Evolutionary conservation across 768 basidiomycete genomes (phyloP), one percentile per base, ranked within the genome.

Genomic region (Kwoniella europaea): DNA sequence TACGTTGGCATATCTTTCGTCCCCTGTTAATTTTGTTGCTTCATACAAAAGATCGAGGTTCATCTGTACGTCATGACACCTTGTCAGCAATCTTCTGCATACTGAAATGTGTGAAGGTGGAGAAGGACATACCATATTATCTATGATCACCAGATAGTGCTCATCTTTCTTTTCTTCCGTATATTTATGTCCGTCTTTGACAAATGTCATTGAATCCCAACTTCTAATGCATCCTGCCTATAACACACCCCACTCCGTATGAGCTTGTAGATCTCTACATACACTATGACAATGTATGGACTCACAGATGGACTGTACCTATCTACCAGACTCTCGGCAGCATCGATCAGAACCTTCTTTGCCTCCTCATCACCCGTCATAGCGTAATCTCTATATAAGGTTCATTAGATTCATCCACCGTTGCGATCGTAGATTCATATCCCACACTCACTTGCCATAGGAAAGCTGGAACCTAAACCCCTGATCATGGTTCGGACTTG

Each of bases 131-230:
- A 79, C 78, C 79, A 80, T 80, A 50, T 79, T 80, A 63, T 80
- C 79, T 42, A 80, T 80, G 63, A 80, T 80, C 22, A 71, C 71
- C 6, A 80, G 55, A 70, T 71, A 80, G 41, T 80, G 79, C 58
- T 79, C 61, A 46, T 79, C 69, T 71, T 66, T 73, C 55, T 74
- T 74, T 3, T 75, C 68, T 42, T 18, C 16, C 20, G 67, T 71
- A 71, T 79, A 78, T 18, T 70, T 68, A 7, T 66, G 9, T 18
- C 69, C 60, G 57, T 71, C 69, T 52, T 57, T 71, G 15, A 70
- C 65, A 20, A 58, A 41, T 9, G 65, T 74, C 55, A 75, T 72
- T 18, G 58, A 35, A 54, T 78, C 75, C 77, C 77, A 80, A 43
- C 68, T 72, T 50, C 79, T 55, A 12, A 76, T 80, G 67, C 72